Evolutionary conservation across 495 filamentous ascomycete genomes (phyloP).

Genomic region (Hyaloscypha hepaticicola): DNA sequence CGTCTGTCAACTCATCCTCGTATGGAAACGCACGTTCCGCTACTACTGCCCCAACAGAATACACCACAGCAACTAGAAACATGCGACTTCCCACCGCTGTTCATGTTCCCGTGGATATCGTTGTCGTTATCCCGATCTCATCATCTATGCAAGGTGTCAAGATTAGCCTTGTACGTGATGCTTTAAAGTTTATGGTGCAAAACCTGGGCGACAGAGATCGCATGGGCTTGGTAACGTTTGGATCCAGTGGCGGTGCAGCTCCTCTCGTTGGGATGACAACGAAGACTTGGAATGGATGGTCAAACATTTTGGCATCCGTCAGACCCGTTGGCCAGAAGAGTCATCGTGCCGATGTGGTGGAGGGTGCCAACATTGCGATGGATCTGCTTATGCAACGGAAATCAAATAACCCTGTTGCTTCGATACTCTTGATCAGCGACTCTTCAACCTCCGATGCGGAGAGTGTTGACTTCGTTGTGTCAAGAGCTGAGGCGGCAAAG

Average conservation of each 20-base stretch:
- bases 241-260: slow-evolving; percentile 89
- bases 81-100: slow-evolving; percentile 59
- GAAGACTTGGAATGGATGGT: slow-evolving; percentile 91
- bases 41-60: slow-evolving; percentile 78
- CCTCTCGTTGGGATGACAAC: slow-evolving; percentile 97
- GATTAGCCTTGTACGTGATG: slow-evolving; percentile 91
- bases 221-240: slow-evolving; percentile 97
- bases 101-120: slow-evolving; percentile 92
- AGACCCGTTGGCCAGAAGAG: slow-evolving; percentile 96
- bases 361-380: slow-evolving; percentile 98
- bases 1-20: slow-evolving; percentile 78
- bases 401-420: slow-evolving; percentile 92
- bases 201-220: slow-evolving; percentile 92
- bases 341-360: slow-evolving; percentile 92
- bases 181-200: slow-evolving; percentile 87
- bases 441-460: slow-evolving; percentile 96
- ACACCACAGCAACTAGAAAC: slow-evolving; percentile 62
- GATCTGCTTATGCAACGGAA: slow-evolving; percentile 98
- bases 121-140: slow-evolving; percentile 95
- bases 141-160: slow-evolving; percentile 99
- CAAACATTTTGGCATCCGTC: slow-evolving; percentile 81
- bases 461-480: slow-evolving; percentile 97
- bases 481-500: slow-evolving; percentile 97
- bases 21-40: slow-evolving; percentile 80
- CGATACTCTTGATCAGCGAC: slow-evolving; percentile 96